These are phyloP conservation scores for Arbutus unedo DNA, from an alignment of 148 eudicot species.

Conservation along the genomic window DNA sequence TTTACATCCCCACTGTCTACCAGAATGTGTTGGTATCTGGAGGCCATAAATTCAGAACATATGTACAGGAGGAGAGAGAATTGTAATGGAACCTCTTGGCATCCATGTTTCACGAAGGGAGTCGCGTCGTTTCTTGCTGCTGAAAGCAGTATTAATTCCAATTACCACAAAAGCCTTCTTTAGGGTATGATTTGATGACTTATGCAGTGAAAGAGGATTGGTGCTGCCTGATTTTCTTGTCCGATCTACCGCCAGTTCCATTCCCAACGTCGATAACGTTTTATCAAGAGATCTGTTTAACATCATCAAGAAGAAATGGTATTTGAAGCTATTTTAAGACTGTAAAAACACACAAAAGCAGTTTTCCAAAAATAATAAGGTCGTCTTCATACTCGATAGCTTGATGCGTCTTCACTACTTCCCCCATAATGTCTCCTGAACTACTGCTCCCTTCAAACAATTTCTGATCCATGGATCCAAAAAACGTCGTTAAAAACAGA, in stretches of 20 bases:
- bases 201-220: constrained; percentile 17
- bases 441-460: constrained; percentile 37
- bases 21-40: background rate
- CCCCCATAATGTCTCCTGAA: constrained; percentile 45
- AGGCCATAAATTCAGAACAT: background rate
- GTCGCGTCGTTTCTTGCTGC: constrained; percentile 74
- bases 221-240: constrained; percentile 25
- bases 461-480: constrained; percentile 30
- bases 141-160: constrained; percentile 81
- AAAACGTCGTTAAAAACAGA: background rate
- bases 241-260: constrained; percentile 46
- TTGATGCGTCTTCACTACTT: constrained; percentile 67
- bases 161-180: constrained; percentile 62
- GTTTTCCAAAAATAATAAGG: background rate
- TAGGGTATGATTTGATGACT: constrained; percentile 21
- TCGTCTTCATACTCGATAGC: constrained; percentile 62
- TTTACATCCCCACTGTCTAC: background rate
- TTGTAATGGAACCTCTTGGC: constrained; percentile 52
- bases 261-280: constrained; percentile 51
- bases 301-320: background rate
- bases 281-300: constrained; percentile 55
- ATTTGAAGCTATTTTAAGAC: background rate
- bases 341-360: background rate
- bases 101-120: constrained; percentile 83
- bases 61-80: background rate